Conservation (phyloP, 495 filamentous ascomycete genomes). For the Lasiosphaeriaceae sp. region DNA sequence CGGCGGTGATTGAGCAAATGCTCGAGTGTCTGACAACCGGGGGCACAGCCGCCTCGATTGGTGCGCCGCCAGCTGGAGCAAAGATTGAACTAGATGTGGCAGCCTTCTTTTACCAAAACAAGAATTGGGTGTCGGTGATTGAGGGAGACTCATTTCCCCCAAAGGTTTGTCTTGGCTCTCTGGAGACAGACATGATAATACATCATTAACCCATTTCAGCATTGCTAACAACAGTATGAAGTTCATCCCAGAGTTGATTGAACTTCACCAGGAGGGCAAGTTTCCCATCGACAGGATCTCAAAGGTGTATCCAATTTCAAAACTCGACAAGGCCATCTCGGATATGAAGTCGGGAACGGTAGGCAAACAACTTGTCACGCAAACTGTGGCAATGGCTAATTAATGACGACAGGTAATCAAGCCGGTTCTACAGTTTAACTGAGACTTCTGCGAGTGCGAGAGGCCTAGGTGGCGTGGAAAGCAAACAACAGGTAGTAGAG, state of each 20-base stretch:
- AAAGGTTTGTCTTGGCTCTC: slow-evolving; percentile 6
- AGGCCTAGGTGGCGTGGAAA: too few relatives aligned
- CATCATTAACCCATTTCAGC: not conserved
- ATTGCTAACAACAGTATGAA: slow-evolving; percentile 7
- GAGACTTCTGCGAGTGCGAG: too few relatives aligned
- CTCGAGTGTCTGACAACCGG: slow-evolving; percentile 7
- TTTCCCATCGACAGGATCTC: slow-evolving; percentile 41
- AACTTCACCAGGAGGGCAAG: slow-evolving; percentile 35
- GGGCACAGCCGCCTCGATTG: slow-evolving; percentile 13
- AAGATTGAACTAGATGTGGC: slow-evolving; percentile 2
- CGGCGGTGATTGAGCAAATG: slow-evolving; percentile 12
- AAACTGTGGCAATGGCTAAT: not conserved
- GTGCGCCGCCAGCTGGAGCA: not conserved
- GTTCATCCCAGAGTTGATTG: slow-evolving; percentile 33
- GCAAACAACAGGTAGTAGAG: too few relatives aligned
- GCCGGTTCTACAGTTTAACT: not conserved
- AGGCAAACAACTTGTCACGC: not conserved
- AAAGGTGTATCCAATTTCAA: slow-evolving; percentile 38
- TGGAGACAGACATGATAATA: not conserved
- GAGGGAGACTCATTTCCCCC: slow-evolving; percentile 13
- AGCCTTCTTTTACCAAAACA: slow-evolving; percentile 16
- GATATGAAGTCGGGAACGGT: slow-evolving; percentile 35
- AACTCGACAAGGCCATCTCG: slow-evolving; percentile 37
- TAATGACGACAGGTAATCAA: not conserved
- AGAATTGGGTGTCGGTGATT: slow-evolving; percentile 21